Conservation (phyloP, 176 grass and related monocot species). For the Bonia amplexicaulis region DNA sequence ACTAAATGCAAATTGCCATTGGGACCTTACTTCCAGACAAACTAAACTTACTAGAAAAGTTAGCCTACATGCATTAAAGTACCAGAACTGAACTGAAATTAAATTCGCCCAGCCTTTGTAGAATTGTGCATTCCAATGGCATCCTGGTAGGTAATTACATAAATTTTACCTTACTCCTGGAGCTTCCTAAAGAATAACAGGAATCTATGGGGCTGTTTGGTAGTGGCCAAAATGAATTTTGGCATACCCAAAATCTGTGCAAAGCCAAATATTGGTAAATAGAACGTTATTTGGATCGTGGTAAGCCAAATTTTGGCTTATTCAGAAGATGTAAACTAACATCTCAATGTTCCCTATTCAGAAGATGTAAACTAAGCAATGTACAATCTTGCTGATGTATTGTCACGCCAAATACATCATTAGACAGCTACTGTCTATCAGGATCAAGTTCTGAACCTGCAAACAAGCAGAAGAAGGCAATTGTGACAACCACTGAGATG, state of each 20-base stretch:
- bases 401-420: neutral
- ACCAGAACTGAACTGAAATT: neutral
- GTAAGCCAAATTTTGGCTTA: too few relatives aligned
- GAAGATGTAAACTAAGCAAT: neutral
- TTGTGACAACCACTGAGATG: neutral
- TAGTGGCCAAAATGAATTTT: too few relatives aligned
- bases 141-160: neutral
- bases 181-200: neutral
- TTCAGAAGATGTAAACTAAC: too few relatives aligned
- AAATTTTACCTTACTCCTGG: neutral
- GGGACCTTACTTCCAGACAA: neutral
- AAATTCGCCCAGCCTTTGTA: neutral
- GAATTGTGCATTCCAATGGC: neutral
- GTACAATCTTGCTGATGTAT: neutral
- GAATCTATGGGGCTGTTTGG: neutral
- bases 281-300: too few relatives aligned
- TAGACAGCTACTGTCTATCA: neutral
- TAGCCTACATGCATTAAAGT: neutral
- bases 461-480: neutral
- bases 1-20: neutral
- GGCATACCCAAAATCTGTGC: too few relatives aligned
- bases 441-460: neutral
- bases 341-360: neutral
- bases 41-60: neutral
- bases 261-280: too few relatives aligned